Conservation (phyloP, 805 yeast species). For the Candida sonorensis region DNA sequence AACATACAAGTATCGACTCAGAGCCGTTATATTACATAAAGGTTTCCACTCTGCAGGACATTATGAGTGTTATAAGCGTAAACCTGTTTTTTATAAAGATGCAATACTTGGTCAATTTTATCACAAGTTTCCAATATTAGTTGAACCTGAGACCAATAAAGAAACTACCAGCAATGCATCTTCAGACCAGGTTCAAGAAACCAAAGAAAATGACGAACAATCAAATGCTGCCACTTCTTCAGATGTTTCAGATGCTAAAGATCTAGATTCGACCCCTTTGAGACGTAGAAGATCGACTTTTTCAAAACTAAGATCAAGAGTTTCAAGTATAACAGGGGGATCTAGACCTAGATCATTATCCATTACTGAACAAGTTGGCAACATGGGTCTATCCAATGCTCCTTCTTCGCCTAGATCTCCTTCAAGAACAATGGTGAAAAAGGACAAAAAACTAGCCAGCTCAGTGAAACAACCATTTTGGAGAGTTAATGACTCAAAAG, state of each 20-base stretch:
- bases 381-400: no score
- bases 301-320: slow-evolving; percentile 15
- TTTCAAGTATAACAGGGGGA: slow-evolving; percentile 17
- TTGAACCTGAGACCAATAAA: not conserved
- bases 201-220: not conserved
- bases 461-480: slow-evolving; percentile 62
- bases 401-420: not conserved
- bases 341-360: slow-evolving; percentile 9
- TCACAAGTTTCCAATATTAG: slow-evolving; percentile 12
- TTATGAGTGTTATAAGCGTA: slow-evolving; percentile 79
- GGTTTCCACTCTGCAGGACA: slow-evolving; percentile 90
- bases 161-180: no score
- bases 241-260: no score
- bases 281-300: slow-evolving; percentile 8
- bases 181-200: not conserved
- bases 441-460: slow-evolving; percentile 45
- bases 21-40: slow-evolving; percentile 73
- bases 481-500: slow-evolving; percentile 75
- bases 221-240: no score
- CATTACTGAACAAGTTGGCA: slow-evolving; percentile 1
- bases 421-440: not conserved
- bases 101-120: slow-evolving; percentile 20
- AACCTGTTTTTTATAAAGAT: slow-evolving; percentile 52
- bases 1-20: slow-evolving; percentile 44
- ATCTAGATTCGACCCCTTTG: slow-evolving; percentile 3